Evolutionary conservation across 2,329 filamentous ascomycete species (phyloP).

Genomic region (Beauveria rudraprayagi): DNA sequence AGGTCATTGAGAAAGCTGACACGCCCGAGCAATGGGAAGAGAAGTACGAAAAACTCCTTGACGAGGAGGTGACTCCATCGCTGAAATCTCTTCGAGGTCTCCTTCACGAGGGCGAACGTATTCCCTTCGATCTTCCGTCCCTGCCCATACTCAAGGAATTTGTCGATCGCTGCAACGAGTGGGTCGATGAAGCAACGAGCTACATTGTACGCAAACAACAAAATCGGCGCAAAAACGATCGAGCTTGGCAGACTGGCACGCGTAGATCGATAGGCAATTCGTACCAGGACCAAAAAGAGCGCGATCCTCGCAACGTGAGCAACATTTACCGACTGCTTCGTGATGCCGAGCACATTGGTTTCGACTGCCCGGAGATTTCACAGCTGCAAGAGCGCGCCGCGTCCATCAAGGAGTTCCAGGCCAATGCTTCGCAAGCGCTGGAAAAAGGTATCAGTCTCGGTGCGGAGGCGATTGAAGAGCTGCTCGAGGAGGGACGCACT

Average conservation of each 20-base stretch:
- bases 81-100: slow-evolving; percentile 79
- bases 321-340: slow-evolving; percentile 80
- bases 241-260: slow-evolving; percentile 67
- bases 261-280: slow-evolving; percentile 56
- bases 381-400: slow-evolving; percentile 78
- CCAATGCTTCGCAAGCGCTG: slow-evolving; percentile 63
- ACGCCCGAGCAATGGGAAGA: slow-evolving; percentile 84
- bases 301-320: slow-evolving; percentile 78
- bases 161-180: slow-evolving; percentile 93
- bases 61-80: slow-evolving; percentile 75
- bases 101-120: slow-evolving; percentile 89
- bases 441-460: slow-evolving; percentile 55
- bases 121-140: slow-evolving; percentile 80
- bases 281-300: slow-evolving; percentile 64
- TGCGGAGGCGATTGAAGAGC: slow-evolving; percentile 72
- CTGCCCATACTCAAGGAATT: slow-evolving; percentile 77
- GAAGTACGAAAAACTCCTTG: slow-evolving; percentile 77
- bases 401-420: slow-evolving; percentile 77
- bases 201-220: slow-evolving; percentile 97
- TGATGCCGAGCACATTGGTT: slow-evolving; percentile 79
- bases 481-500: slow-evolving; percentile 79
- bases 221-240: slow-evolving; percentile 91
- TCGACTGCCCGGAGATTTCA: slow-evolving; percentile 85
- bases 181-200: slow-evolving; percentile 93
- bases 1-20: slow-evolving; percentile 76